Evolutionary conservation across 345 rosid genomes (phyloP).

Genomic region (Trapa bicornis): DNA sequence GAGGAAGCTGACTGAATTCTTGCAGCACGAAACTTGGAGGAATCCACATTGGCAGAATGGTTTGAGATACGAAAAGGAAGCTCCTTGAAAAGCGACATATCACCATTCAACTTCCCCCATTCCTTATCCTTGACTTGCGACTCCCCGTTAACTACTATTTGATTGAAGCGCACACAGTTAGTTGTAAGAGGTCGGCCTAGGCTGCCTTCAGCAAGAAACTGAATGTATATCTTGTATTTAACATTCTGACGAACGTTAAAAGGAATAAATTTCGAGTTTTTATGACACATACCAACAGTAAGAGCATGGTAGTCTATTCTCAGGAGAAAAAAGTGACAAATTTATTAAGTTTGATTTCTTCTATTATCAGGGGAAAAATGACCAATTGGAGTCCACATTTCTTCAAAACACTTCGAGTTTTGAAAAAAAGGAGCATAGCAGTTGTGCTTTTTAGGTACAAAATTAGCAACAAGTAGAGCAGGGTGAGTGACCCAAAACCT

Average conservation of each 20-base stretch:
- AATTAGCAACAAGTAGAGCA: too few relatives aligned
- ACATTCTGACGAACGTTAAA: neutral
- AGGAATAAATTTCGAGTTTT: neutral
- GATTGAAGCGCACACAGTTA: neutral
- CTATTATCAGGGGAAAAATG: too few relatives aligned
- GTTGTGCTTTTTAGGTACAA: too few relatives aligned
- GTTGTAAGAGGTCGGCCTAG: neutral
- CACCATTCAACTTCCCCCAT: neutral
- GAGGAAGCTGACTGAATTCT: slow-evolving; percentile 31
- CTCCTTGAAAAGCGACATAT: neutral
- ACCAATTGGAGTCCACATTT: too few relatives aligned
- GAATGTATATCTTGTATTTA: neutral
- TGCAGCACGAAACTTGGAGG: neutral
- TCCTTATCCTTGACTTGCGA: neutral
- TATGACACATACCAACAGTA: neutral
- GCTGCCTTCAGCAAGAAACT: neutral
- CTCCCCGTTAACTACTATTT: neutral
- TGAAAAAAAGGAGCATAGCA: too few relatives aligned
- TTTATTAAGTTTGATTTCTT: too few relatives aligned
- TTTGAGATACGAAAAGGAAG: neutral
- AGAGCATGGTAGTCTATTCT: too few relatives aligned
- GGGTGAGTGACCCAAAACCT: too few relatives aligned
- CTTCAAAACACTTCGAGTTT: too few relatives aligned
- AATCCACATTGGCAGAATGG: neutral
- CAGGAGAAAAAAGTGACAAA: too few relatives aligned